Evolutionary conservation across 306 rosid genomes (phyloP).

Genomic region (Prunus fruticosa): DNA sequence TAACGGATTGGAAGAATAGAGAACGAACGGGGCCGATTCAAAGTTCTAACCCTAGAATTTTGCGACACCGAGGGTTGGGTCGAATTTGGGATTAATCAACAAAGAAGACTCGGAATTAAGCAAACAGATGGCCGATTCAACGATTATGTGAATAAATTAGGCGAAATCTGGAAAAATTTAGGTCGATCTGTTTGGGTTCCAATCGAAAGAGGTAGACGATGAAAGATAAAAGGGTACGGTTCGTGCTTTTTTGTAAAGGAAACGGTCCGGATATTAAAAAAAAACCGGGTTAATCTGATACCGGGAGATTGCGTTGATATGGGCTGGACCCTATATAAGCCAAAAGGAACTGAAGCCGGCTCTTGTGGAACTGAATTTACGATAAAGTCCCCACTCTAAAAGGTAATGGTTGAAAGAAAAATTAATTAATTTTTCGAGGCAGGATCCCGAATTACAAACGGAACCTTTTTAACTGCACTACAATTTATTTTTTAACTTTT

Average conservation of each 20-base stretch:
- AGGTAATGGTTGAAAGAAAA: not conserved
- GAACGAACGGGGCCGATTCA: slow-evolving; percentile 10
- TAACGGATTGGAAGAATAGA: slow-evolving; percentile 13
- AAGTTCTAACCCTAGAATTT: slow-evolving; percentile 52
- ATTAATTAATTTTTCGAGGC: not conserved
- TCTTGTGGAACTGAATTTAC: not conserved
- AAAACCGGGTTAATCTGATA: slow-evolving; percentile 26
- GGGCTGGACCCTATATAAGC: slow-evolving; percentile 16
- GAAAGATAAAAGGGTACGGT: slow-evolving; percentile 27
- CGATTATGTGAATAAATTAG: slow-evolving; percentile 20
- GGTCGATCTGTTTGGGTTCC: slow-evolving; percentile 18
- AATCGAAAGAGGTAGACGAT: slow-evolving; percentile 12
- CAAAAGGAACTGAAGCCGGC: slow-evolving; percentile 8
- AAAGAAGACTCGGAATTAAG: slow-evolving; percentile 10
- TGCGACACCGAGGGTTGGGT: not conserved
- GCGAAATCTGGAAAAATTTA: not conserved
- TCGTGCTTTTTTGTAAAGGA: slow-evolving; percentile 21
- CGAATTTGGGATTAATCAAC: slow-evolving; percentile 28
- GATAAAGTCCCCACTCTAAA: not conserved
- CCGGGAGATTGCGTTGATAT: not conserved
- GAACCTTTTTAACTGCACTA: no score
- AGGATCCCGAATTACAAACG: no score
- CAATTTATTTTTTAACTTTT: no score
- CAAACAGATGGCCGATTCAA: slow-evolving; percentile 19
- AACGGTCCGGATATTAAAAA: slow-evolving; percentile 12